phyloP scores from a whole-genome alignment of 768 basidiomycete species.

The Astraeus odoratus region DNA sequence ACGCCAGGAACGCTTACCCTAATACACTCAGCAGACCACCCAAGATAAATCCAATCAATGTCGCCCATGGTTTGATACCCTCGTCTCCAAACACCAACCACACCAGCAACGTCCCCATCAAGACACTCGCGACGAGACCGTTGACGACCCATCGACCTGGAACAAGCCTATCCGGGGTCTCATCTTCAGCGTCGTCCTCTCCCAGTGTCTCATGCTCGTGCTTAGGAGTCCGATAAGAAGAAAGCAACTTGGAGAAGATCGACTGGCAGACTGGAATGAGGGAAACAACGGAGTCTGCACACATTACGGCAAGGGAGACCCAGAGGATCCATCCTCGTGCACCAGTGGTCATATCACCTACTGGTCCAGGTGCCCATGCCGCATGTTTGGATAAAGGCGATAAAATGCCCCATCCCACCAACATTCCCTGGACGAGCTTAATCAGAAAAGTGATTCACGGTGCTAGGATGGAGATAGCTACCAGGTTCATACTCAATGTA shows the following conservation, averaged over 20 bases:
- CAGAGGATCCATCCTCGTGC: constrained; percentile 98
- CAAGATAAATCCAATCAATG: constrained; percentile 72
- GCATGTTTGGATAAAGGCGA: constrained; percentile 75
- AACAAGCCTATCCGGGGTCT: constrained; percentile 75
- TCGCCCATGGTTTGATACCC: constrained; percentile 95
- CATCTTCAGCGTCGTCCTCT: constrained; percentile 56
- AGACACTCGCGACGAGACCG: constrained; percentile 57
- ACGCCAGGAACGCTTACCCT: constrained; percentile 46
- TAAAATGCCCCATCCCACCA: constrained; percentile 94
- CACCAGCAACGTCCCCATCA: constrained; percentile 70
- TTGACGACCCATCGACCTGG: constrained; percentile 69
- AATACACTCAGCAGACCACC: constrained; percentile 83
- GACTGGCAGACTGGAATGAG: constrained; percentile 69
- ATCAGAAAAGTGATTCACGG: constrained; percentile 2
- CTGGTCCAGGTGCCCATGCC: constrained; percentile 93
- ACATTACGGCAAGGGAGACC: constrained; percentile 94
- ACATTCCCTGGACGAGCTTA: constrained; percentile 62
- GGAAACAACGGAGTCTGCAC: constrained; percentile 82
- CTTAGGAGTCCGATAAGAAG: constrained; percentile 21
- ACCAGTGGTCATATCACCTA: constrained; percentile 79
- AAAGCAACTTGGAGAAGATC: constrained; percentile 34
- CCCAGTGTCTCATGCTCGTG: constrained; percentile 11
- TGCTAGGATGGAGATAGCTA: constrained; percentile 35
- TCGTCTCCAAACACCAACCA: constrained; percentile 87
- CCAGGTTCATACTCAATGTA: constrained; percentile 87